A percentile compares a stretch with the other conserved stretches of the same genome.
phyloP scores from a whole-genome alignment of 108 stramenopile species.

The Parietichytrium sp. region DNA sequence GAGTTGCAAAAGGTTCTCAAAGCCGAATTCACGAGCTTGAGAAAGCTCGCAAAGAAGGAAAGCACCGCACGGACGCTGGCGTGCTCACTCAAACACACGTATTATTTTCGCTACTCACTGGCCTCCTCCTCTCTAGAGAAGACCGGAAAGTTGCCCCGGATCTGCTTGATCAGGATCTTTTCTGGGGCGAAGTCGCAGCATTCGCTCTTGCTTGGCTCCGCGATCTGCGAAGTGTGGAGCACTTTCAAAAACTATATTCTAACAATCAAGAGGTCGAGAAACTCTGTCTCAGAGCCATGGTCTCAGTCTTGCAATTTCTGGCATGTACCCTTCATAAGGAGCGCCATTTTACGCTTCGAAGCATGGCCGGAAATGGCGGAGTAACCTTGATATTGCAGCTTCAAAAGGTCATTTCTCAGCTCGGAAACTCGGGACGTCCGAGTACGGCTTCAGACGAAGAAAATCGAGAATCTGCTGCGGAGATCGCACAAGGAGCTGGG shows the following conservation, averaged over 20 bases:
- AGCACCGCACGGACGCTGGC: neutral
- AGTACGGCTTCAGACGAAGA: no score
- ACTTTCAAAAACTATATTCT: no score
- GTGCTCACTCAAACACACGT: neutral
- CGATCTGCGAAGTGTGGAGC: neutral
- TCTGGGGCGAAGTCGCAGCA: constrained; percentile 8
- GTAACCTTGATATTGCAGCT: neutral
- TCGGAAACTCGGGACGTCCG: no score
- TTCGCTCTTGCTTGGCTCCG: constrained; percentile 24
- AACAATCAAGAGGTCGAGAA: no score
- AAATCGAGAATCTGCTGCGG: no score
- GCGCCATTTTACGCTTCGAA: neutral
- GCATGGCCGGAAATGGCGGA: constrained; percentile 21
- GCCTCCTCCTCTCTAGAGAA: neutral
- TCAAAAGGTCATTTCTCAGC: neutral
- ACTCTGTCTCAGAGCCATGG: no score
- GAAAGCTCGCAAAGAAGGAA: neutral
- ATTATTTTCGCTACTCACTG: neutral
- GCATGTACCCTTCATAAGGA: constrained; percentile 7
- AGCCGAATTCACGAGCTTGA: neutral
- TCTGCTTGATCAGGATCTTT: neutral
- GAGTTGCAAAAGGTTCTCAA: neutral
- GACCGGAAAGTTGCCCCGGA: neutral
- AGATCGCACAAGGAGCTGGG: no score
- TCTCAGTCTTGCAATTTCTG: neutral